phyloP scores from a whole-genome alignment of 176 grass and related monocot species.

The Triticum turgidum region DNA sequence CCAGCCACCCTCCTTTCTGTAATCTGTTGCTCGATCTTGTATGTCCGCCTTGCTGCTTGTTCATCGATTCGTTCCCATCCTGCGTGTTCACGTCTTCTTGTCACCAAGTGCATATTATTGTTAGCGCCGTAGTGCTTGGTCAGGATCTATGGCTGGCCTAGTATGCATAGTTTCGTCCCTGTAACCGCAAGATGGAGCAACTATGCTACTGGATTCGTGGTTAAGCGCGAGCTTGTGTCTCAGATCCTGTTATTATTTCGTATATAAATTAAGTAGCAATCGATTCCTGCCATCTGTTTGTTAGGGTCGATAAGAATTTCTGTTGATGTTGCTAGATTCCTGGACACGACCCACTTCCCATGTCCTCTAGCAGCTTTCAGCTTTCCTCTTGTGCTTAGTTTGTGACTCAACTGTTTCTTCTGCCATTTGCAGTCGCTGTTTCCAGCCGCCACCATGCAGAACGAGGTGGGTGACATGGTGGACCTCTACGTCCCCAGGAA shows the following conservation, averaged over 20 bases:
- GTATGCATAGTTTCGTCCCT: no score
- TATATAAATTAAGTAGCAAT: background rate
- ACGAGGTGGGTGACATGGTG: constrained; percentile 69
- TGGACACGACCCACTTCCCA: no score
- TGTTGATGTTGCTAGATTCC: background rate
- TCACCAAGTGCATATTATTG: no score
- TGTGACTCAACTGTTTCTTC: background rate
- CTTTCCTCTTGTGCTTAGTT: background rate
- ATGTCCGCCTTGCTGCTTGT: background rate
- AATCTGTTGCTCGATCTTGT: background rate
- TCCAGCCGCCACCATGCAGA: constrained; percentile 49
- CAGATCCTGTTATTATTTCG: background rate
- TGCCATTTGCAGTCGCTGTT: background rate
- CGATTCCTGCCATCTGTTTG: background rate
- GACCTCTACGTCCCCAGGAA: constrained; percentile 86
- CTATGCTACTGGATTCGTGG: background rate
- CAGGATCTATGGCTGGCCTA: background rate
- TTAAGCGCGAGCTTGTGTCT: background rate
- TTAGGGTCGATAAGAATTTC: background rate
- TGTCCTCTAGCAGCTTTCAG: background rate
- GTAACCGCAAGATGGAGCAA: background rate
- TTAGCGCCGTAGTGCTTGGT: background rate
- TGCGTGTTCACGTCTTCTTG: no score
- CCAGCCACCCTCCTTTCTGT: background rate
- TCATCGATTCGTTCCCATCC: background rate